Conservation (phyloP, 2,329 filamentous ascomycete species). For the Monascus ruber region DNA sequence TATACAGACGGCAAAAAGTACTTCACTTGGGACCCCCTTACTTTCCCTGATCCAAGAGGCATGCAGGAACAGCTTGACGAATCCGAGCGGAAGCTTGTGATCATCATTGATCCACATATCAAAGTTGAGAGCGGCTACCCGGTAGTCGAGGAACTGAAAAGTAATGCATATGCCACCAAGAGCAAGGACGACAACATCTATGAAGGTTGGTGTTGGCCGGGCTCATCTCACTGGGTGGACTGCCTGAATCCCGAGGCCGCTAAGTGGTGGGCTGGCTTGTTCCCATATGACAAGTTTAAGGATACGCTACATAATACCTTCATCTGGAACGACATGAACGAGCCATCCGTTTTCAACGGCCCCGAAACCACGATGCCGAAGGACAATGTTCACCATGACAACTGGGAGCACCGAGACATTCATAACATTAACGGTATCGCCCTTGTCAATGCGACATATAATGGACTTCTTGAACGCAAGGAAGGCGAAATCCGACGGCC, state of each 20-base stretch:
- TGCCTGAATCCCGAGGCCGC: slow-evolving; percentile 86
- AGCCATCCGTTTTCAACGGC: slow-evolving; percentile 96
- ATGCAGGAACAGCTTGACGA: slow-evolving; percentile 84
- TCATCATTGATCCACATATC: slow-evolving; percentile 95
- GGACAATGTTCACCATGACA: slow-evolving; percentile 82
- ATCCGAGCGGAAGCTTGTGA: slow-evolving; percentile 78
- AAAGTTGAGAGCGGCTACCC: slow-evolving; percentile 76
- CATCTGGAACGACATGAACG: slow-evolving; percentile 99
- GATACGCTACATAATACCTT: slow-evolving; percentile 78
- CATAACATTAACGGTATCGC: slow-evolving; percentile 96
- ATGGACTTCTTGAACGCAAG: slow-evolving; percentile 73
- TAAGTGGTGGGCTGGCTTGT: slow-evolving; percentile 83
- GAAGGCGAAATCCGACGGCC: slow-evolving; percentile 75
- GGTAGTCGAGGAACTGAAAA: slow-evolving; percentile 69
- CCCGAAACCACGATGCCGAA: slow-evolving; percentile 98
- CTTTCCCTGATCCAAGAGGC: slow-evolving; percentile 69
- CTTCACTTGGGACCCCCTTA: slow-evolving; percentile 90
- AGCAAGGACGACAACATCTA: slow-evolving; percentile 85
- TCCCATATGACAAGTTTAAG: slow-evolving; percentile 79
- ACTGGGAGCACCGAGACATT: slow-evolving; percentile 94
- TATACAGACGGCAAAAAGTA: slow-evolving; percentile 97
- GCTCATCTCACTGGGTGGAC: slow-evolving; percentile 92
- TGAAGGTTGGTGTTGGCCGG: slow-evolving; percentile 98
- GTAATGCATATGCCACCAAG: slow-evolving; percentile 69
- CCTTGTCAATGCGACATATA: slow-evolving; percentile 85